Percentiles rank a stretch among this genome's conserved stretches.
Conservation (phyloP, 371 early-diverging fungal genomes). For the Rhizopus arrhizus region DNA sequence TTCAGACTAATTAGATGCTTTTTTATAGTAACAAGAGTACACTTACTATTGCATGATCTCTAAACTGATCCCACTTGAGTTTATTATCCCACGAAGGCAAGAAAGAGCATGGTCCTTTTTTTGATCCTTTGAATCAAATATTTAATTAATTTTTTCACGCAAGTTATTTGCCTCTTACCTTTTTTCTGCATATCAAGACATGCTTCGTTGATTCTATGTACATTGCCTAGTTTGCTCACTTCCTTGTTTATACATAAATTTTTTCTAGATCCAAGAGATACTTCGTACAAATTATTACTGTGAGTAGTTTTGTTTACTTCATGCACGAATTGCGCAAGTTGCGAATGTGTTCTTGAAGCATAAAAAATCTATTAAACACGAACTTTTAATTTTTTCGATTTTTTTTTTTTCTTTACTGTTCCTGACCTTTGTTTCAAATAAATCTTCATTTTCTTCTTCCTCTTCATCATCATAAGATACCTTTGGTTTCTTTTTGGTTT, state of each 20-base stretch:
- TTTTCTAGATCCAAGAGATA: conserved; percentile 85
- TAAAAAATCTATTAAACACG: conserved; percentile 63
- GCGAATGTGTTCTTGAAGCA: conserved; percentile 92
- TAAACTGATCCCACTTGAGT: conserved; percentile 56
- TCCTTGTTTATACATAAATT: conserved; percentile 80
- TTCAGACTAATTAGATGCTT: not conserved
- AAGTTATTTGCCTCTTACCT: conserved; percentile 18
- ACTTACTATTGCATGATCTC: conserved; percentile 55
- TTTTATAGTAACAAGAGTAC: not conserved
- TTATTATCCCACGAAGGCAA: conserved; percentile 50
- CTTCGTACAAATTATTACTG: conserved; percentile 56
- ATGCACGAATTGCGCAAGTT: conserved; percentile 87
- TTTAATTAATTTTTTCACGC: not conserved
- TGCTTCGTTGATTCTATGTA: conserved; percentile 70
- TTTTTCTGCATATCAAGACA: conserved; percentile 79
- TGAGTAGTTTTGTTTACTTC: conserved; percentile 86
- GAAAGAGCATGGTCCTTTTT: conserved; percentile 55
- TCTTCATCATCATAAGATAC: conserved; percentile 7
- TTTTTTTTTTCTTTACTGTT: not conserved
- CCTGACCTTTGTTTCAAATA: conserved; percentile 58
- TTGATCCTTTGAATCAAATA: conserved; percentile 17
- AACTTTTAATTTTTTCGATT: not conserved
- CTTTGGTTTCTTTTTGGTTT: conserved; percentile 16
- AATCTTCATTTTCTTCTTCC: conserved; percentile 35
- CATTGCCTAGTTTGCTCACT: conserved; percentile 55